Evolutionary conservation across 495 filamentous ascomycete species (phyloP).

Genomic region (Podospora pseudopauciseta): DNA sequence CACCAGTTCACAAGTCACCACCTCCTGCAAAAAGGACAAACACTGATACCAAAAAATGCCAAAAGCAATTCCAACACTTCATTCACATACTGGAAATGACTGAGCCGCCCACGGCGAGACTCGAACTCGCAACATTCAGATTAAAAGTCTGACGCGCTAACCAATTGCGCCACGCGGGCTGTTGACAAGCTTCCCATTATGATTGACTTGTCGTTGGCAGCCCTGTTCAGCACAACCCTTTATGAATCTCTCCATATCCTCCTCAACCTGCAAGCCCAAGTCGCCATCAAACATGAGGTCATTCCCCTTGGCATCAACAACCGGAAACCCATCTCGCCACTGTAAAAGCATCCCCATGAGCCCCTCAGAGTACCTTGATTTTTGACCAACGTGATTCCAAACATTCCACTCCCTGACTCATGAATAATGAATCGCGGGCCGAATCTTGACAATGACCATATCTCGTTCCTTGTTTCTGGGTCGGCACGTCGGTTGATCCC

Average conservation of each 20-base stretch:
- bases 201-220: neutral
- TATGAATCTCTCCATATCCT: neutral
- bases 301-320: neutral
- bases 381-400: neutral
- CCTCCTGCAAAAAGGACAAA: neutral
- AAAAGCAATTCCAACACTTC: neutral
- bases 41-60: neutral
- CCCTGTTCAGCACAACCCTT: neutral
- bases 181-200: neutral
- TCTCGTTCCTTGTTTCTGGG: neutral
- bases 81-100: neutral
- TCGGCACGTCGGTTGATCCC: neutral
- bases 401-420: neutral
- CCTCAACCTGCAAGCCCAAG: neutral
- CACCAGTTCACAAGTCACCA: neutral
- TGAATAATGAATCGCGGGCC: neutral
- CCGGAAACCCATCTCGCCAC: neutral
- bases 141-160: conserved; percentile 8
- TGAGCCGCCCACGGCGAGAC: neutral
- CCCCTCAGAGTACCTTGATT: neutral
- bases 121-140: conserved; percentile 7
- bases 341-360: neutral
- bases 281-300: neutral
- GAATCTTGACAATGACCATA: neutral
- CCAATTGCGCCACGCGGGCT: conserved; percentile 6